phyloP scores from a whole-genome alignment of 2,329 filamentous ascomycete genomes.

The Bipolaris oryzae region DNA sequence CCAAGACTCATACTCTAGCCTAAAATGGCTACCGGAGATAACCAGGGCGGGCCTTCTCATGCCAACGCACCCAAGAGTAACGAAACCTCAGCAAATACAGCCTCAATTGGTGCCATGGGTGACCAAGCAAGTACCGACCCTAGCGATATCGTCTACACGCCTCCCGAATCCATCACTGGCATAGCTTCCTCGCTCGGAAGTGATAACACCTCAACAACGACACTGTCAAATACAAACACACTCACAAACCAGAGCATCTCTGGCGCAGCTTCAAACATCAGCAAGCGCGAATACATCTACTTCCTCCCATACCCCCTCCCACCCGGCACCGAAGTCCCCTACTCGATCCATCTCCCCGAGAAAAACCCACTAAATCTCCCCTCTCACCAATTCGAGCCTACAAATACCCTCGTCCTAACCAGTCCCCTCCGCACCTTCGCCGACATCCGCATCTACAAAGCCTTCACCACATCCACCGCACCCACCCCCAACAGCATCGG shows the following conservation, averaged over 20 bases:
- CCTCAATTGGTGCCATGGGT: not conserved
- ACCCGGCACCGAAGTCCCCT: constrained; percentile 31
- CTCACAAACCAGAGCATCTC: constrained; percentile 3
- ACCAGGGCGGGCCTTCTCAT: not conserved
- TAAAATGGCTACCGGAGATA: not conserved
- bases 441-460: constrained; percentile 62
- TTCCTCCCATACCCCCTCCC: constrained; percentile 57
- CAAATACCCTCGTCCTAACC: constrained; percentile 69
- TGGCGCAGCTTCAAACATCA: constrained; percentile 8
- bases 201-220: not conserved
- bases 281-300: constrained; percentile 61
- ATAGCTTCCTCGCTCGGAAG: constrained; percentile 2
- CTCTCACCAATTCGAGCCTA: constrained; percentile 57
- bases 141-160: constrained; percentile 13
- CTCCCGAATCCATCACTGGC: constrained; percentile 1
- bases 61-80: not conserved
- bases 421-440: constrained; percentile 64
- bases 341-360: constrained; percentile 33
- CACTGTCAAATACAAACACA: not conserved
- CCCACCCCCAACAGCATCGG: constrained; percentile 18
- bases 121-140: not conserved
- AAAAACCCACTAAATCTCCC: constrained; percentile 35
- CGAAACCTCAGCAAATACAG: not conserved
- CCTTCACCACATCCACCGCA: not conserved
- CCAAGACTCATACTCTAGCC: not conserved